phyloP scores from a whole-genome alignment of 1,284 basidiomycete genomes.

The Melampsora americana region DNA sequence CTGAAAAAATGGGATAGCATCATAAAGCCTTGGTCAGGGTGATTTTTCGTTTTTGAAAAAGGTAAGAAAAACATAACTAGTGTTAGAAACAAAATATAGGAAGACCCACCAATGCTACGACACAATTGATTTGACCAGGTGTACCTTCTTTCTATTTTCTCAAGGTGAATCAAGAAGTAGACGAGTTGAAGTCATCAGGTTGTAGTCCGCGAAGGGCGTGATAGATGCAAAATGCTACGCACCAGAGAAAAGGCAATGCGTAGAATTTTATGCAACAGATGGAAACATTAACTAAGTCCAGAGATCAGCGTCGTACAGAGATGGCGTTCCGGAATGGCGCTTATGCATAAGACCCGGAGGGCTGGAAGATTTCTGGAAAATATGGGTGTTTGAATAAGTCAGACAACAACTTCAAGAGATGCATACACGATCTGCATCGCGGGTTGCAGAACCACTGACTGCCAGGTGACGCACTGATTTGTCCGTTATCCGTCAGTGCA shows the following conservation, averaged over 20 bases:
- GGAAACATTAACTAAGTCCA: background rate
- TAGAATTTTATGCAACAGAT: background rate
- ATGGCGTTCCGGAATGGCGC: background rate
- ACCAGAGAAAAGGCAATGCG: background rate
- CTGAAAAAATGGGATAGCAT: background rate
- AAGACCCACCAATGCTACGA: background rate
- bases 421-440: background rate
- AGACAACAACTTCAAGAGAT: background rate
- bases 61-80: background rate
- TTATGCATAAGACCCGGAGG: background rate
- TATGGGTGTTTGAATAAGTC: background rate
- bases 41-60: background rate
- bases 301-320: background rate
- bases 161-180: background rate
- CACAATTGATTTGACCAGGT: background rate
- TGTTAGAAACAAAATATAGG: background rate
- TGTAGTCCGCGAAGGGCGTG: background rate
- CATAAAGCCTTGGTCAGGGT: background rate
- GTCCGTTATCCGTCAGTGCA: conserved; percentile 1
- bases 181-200: background rate
- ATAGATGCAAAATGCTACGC: conserved; percentile 1
- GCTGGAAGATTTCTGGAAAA: background rate
- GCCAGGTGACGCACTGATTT: background rate
- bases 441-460: background rate
- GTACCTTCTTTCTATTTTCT: background rate